phyloP scores from a whole-genome alignment of 2,329 filamentous ascomycete genomes.

The Calonectria montana region DNA sequence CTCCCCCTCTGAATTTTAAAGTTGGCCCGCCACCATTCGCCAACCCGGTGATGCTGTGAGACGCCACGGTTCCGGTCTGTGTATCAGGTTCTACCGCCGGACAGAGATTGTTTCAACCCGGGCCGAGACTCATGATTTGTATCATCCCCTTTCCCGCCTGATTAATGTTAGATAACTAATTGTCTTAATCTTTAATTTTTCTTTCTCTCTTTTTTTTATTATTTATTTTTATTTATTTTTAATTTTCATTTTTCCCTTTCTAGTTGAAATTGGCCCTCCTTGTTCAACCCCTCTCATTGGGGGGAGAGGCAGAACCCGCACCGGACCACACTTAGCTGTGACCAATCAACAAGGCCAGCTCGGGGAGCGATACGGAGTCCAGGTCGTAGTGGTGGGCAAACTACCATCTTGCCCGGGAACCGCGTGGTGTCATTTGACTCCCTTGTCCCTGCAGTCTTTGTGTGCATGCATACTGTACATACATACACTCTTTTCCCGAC shows the following conservation, averaged over 20 bases:
- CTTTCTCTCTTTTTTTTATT: background rate
- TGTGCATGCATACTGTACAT: too few relatives aligned
- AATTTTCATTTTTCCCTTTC: background rate
- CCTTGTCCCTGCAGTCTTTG: constrained; percentile 33
- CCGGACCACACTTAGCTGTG: background rate
- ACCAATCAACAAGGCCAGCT: background rate
- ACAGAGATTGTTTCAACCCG: background rate
- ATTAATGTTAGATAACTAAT: background rate
- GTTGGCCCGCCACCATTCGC: constrained; percentile 29
- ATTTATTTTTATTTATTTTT: background rate
- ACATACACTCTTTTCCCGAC: background rate
- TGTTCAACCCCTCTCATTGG: background rate
- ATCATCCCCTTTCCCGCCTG: background rate
- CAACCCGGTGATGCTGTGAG: constrained; percentile 20
- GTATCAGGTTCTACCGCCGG: background rate
- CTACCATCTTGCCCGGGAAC: constrained; percentile 17
- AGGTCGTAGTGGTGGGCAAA: constrained; percentile 32
- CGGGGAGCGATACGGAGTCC: constrained; percentile 7
- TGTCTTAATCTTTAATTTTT: background rate
- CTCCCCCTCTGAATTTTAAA: constrained; percentile 28
- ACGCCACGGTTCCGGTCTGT: constrained; percentile 14
- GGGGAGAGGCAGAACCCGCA: background rate
- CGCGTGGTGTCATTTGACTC: constrained; percentile 30
- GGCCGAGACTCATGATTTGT: background rate
- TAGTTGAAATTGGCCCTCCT: background rate